These are phyloP conservation scores for Debaryomycetaceae sp. DNA, from an alignment of 1,139 yeast genomes.

Conservation along the genomic window DNA sequence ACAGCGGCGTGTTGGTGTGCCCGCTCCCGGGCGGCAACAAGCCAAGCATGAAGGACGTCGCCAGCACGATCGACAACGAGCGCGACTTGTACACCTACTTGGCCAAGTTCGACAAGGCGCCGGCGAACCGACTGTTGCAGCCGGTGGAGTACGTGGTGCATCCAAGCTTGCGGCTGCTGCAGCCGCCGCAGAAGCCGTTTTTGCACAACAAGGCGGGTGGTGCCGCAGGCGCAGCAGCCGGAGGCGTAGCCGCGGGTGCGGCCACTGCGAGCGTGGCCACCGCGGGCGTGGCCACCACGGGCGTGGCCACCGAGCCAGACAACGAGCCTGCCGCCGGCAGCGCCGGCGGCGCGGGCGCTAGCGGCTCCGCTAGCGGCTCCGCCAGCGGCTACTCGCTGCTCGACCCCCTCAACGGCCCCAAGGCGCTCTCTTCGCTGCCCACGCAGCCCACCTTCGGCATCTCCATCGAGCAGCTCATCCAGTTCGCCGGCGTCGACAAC, in stretches of 20 bases:
- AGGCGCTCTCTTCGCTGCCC: slow-evolving; percentile 18
- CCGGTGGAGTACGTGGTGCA: slow-evolving; percentile 80
- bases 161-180: slow-evolving; percentile 46
- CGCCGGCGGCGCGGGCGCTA: slow-evolving; percentile 2
- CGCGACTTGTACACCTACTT: slow-evolving; percentile 73
- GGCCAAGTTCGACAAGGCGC: slow-evolving; percentile 39
- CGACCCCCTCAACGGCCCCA: slow-evolving; percentile 45
- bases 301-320: no score
- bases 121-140: slow-evolving; percentile 35
- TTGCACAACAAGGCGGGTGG: slow-evolving; percentile 12
- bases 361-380: slow-evolving; percentile 2
- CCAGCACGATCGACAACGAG: slow-evolving; percentile 77
- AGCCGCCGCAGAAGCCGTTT: slow-evolving; percentile 28
- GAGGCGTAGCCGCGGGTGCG: not conserved
- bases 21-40: slow-evolving; percentile 63
- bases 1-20: slow-evolving; percentile 76
- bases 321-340: slow-evolving; percentile 1
- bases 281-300: not conserved
- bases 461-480: slow-evolving; percentile 69
- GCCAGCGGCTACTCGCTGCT: slow-evolving; percentile 25
- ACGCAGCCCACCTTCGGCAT: slow-evolving; percentile 72
- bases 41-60: slow-evolving; percentile 69
- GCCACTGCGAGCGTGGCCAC: not conserved
- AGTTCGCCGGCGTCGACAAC: slow-evolving; percentile 76
- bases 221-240: slow-evolving; percentile 4